phyloP scores from a whole-genome alignment of 2,329 filamentous ascomycete genomes.

The Fusarium sp. region DNA sequence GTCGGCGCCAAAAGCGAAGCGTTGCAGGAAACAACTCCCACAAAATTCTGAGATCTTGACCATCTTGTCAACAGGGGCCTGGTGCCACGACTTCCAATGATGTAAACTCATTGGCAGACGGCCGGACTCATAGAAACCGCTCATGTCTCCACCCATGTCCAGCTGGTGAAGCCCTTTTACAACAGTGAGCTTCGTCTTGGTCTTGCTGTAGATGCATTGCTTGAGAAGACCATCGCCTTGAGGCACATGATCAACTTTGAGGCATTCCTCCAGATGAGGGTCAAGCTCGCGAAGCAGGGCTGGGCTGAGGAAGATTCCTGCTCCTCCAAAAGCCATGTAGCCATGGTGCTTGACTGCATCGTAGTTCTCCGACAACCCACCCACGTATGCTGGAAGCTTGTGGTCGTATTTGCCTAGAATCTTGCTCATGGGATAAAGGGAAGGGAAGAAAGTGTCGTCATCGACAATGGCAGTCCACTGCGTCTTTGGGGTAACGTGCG shows the following conservation, averaged over 20 bases:
- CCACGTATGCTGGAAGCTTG: conserved; percentile 61
- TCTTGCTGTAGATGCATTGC: conserved; percentile 66
- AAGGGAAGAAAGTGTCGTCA: conserved; percentile 72
- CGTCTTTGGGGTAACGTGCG: conserved; percentile 55
- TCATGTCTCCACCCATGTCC: conserved; percentile 63
- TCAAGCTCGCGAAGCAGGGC: conserved; percentile 61
- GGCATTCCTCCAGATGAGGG: conserved; percentile 59
- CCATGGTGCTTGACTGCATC: conserved; percentile 62
- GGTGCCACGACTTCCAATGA: conserved; percentile 72
- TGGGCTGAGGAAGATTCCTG: conserved; percentile 66
- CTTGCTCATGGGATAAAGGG: conserved; percentile 60
- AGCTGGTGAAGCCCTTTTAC: conserved; percentile 67
- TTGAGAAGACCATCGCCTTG: conserved; percentile 66
- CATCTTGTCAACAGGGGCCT: conserved; percentile 60
- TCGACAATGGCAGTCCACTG: conserved; percentile 68
- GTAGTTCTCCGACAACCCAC: conserved; percentile 66
- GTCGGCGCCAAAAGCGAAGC: conserved; percentile 60
- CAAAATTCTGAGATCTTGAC: conserved; percentile 61
- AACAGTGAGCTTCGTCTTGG: conserved; percentile 62
- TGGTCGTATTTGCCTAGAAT: conserved; percentile 60
- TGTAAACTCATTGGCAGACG: conserved; percentile 65
- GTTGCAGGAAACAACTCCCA: conserved; percentile 67
- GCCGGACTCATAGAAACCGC: conserved; percentile 69
- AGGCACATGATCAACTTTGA: conserved; percentile 44
- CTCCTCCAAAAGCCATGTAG: conserved; percentile 69